A percentile compares a stretch with the other conserved stretches of the same genome.
phyloP scores from a whole-genome alignment of 768 basidiomycete species.

The Tubosaeta sp. region DNA sequence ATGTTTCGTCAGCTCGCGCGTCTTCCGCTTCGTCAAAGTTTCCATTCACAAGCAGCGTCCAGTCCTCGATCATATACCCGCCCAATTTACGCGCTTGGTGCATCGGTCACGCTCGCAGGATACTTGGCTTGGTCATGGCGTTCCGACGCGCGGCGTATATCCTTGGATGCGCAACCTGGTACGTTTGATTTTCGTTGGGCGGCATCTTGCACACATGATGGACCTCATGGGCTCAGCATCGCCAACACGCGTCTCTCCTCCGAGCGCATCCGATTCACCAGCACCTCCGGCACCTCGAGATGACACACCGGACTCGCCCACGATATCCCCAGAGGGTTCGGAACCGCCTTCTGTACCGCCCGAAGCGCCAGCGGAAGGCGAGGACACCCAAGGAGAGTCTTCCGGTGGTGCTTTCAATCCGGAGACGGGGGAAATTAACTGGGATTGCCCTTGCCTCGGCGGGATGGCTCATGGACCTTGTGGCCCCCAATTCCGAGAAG shows the following conservation, averaged over 20 bases:
- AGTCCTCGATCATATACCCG: conserved; percentile 23
- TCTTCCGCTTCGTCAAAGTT: conserved; percentile 47
- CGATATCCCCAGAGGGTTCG: conserved; percentile 1
- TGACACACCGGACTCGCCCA: conserved; percentile 15
- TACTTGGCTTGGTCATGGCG: conserved; percentile 49
- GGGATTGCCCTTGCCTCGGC: conserved; percentile 98
- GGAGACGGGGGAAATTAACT: conserved; percentile 98
- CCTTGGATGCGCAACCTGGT: conserved; percentile 42
- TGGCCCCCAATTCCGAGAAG: conserved; percentile 86
- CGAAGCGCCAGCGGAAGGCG: conserved; percentile 15
- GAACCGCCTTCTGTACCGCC: conserved; percentile 8
- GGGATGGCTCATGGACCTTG: conserved; percentile 99
- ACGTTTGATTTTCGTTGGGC: conserved; percentile 4
- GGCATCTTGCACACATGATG: background rate
- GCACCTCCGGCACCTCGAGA: conserved; percentile 11
- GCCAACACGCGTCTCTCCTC: conserved; percentile 1
- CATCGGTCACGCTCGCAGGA: conserved; percentile 41
- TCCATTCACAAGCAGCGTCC: conserved; percentile 42
- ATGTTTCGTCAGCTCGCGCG: conserved; percentile 58
- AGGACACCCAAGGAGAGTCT: conserved; percentile 25
- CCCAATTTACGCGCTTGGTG: conserved; percentile 37
- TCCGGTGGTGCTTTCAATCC: conserved; percentile 78
- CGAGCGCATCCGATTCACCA: conserved; percentile 16
- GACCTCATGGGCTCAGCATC: conserved; percentile 8
- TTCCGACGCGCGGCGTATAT: conserved; percentile 39